Percentiles rank a stretch among this genome's conserved stretches.
Conservation (phyloP, 768 basidiomycete genomes). For the Pleurotus platypus region DNA sequence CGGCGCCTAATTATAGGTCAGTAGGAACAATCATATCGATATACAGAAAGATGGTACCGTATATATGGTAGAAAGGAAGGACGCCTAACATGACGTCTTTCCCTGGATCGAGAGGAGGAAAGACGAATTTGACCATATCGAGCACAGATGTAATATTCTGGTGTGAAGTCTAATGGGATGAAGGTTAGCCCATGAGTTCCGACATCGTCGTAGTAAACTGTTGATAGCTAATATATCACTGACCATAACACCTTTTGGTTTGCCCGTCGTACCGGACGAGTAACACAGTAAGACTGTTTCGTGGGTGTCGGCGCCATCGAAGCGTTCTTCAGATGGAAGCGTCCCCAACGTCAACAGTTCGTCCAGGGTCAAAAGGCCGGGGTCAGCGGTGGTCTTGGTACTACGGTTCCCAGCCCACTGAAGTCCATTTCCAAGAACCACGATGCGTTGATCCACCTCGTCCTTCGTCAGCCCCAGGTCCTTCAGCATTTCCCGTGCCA, state of each 20-base stretch:
- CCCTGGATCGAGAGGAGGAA: conserved; percentile 33
- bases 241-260: conserved; percentile 68
- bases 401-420: conserved; percentile 35
- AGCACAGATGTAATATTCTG: conserved; percentile 63
- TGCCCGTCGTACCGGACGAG: conserved; percentile 38
- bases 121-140: conserved; percentile 42
- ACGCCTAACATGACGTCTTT: conserved; percentile 58
- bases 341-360: conserved; percentile 49
- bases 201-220: too few species aligned
- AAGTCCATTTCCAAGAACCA: conserved; percentile 50
- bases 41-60: conserved; percentile 22
- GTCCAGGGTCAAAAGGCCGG: conserved; percentile 35
- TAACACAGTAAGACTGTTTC: conserved; percentile 70
- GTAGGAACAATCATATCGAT: background rate
- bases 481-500: conserved; percentile 56
- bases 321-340: conserved; percentile 49
- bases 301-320: conserved; percentile 46
- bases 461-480: conserved; percentile 39
- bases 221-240: background rate
- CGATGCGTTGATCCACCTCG: conserved; percentile 49
- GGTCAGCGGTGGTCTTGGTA: conserved; percentile 15
- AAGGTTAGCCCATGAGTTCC: background rate
- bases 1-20: conserved; percentile 35
- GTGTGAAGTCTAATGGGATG: conserved; percentile 51
- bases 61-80: conserved; percentile 56